Evolutionary conservation across 208 protist genomes (phyloP).

Genomic region (Porcisia hertigi): DNA sequence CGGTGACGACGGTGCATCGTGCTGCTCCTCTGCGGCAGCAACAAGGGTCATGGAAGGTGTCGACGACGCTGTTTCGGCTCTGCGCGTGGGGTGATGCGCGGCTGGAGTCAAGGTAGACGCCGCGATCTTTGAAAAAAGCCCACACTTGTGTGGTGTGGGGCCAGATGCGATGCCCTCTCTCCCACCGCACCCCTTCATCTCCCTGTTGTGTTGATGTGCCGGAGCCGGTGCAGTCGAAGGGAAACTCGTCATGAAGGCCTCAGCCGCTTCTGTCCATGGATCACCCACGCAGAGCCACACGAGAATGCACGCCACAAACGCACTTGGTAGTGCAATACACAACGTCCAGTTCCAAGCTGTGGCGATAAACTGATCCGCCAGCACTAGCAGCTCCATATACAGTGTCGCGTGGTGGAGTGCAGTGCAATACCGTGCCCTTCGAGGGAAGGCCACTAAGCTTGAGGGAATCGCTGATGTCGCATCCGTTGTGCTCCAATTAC

Average conservation of each 20-base stretch:
- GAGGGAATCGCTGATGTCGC: neutral
- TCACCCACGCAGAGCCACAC: constrained; percentile 29
- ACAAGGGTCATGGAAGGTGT: neutral
- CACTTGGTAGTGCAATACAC: constrained; percentile 15
- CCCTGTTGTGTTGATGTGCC: neutral
- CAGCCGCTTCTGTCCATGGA: constrained; percentile 16
- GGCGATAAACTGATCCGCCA: neutral
- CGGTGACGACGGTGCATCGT: neutral
- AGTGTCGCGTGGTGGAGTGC: constrained; percentile 3
- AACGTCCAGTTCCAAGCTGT: constrained; percentile 10
- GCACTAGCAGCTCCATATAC: constrained; percentile 15
- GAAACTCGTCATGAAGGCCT: constrained; percentile 4
- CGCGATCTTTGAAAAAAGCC: neutral
- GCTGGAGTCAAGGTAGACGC: neutral
- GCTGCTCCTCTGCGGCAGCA: neutral
- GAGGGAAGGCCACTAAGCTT: neutral
- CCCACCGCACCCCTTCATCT: neutral
- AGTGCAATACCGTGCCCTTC: neutral
- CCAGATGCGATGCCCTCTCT: neutral
- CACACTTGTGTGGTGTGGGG: neutral
- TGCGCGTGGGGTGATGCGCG: neutral
- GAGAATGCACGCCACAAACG: constrained; percentile 4
- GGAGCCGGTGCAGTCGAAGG: neutral
- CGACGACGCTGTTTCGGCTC: neutral
- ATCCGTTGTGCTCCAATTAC: too few relatives aligned